Percentiles rank a stretch among this genome's conserved stretches.
Evolutionary conservation across 257 asterid species (phyloP).

Genomic region (Osmanthus fragrans): DNA sequence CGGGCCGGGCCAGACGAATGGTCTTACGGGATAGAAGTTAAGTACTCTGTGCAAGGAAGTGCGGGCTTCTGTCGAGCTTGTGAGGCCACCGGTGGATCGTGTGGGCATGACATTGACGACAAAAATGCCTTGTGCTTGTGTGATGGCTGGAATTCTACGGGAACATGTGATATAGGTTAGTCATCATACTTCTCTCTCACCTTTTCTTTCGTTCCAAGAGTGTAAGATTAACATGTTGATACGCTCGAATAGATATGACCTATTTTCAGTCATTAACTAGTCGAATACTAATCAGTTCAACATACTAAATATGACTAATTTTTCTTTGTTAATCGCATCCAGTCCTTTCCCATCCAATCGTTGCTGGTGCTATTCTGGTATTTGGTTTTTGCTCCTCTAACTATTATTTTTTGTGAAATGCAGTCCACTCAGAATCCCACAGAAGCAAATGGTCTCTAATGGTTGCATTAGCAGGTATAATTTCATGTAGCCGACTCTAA

Average conservation of each 20-base stretch:
- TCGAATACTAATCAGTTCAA: neutral
- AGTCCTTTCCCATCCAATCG: neutral
- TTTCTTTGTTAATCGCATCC: neutral
- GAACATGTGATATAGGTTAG: conserved; percentile 82
- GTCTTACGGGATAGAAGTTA: conserved; percentile 87
- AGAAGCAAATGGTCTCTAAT: conserved; percentile 26
- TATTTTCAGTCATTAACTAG: too few species aligned
- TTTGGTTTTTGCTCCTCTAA: neutral
- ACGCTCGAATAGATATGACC: neutral
- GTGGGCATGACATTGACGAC: conserved; percentile 61
- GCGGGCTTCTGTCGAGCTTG: conserved; percentile 75
- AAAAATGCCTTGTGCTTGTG: conserved; percentile 68
- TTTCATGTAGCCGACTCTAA: neutral
- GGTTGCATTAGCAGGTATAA: conserved; percentile 35
- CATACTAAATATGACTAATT: too few species aligned
- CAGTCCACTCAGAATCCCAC: conserved; percentile 32
- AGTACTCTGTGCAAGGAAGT: conserved; percentile 54
- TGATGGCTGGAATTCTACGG: conserved; percentile 78
- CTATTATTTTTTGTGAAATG: conserved; percentile 3
- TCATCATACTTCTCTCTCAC: neutral
- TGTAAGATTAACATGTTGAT: neutral
- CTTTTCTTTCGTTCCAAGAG: neutral
- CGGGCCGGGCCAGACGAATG: conserved; percentile 68
- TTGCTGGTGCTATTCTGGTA: neutral
- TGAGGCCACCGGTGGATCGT: conserved; percentile 86